Base-by-base conservation (phyloP, 1,284 basidiomycete genomes). In the Melampsora larici-populina region DNA sequence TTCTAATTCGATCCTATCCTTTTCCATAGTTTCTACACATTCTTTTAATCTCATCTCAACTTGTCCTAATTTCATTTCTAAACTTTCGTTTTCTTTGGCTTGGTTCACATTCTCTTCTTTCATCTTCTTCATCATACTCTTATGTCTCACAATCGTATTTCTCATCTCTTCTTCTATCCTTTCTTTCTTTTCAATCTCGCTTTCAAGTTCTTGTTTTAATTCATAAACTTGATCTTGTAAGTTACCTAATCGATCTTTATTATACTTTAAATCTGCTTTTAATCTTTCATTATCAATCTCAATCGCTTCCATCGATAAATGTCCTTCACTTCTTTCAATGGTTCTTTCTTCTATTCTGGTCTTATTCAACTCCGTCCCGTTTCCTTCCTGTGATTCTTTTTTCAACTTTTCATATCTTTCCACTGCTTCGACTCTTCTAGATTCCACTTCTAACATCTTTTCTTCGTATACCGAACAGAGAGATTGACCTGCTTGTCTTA, bases 261-360 rank as follows among this genome's bases (percentile, higher is more conserved):
- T 73, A 48, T 73, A 49, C n/a, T 73, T 73, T 9, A 73, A 62
- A 64, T 73, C 71, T 5, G 71, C 71, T 49, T 51, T 64, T 48
- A 73, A 62, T 15, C 71, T 73, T 48, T 73, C 71, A 48, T 73
- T 73, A 48, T 73, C 71, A 48, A 73, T 73, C 24, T 73, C 58
- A 36, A 73, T 40, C 9, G 71, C 58, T 48, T 63, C 36, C 15
- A 65, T 64, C 29, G 62, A 58, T 29, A 36, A 26, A 33, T 55
- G 51, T n/a, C 7, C 26, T 11, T 13, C n/a, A 33, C 11, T 60
- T 21, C 24, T 40, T 58, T 24, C 48, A 31, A 31, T 21, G 15
- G 69, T 21, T 49, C 36, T 71, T 36, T 31, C 36, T 71, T 58
- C 26, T 33, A 24, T 40, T 60, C 51, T 62, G 18, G 51, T 29